Evolutionary conservation across 2,329 filamentous ascomycete species (phyloP).

Genomic region (Chlorencoelia australis): DNA sequence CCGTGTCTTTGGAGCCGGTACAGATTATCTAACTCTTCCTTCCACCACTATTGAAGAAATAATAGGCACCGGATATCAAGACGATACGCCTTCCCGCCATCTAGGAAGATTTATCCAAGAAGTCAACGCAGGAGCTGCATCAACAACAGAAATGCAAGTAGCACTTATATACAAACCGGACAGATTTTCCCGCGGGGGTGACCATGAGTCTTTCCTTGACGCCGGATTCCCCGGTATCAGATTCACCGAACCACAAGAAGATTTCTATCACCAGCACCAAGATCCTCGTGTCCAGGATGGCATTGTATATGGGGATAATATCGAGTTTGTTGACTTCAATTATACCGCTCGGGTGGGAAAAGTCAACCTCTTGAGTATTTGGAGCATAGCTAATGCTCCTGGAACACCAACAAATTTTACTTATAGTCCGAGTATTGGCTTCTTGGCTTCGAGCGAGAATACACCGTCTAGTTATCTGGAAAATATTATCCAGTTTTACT

Average conservation of each 20-base stretch:
- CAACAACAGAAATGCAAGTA: conserved; percentile 43
- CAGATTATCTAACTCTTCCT: conserved; percentile 7
- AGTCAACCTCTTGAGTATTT: conserved; percentile 44
- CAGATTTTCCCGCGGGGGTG: conserved; percentile 44
- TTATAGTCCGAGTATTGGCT: conserved; percentile 31
- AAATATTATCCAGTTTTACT: conserved; percentile 41
- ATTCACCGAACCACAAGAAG: conserved; percentile 47
- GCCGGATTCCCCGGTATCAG: conserved; percentile 40
- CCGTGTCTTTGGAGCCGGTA: conserved; percentile 39
- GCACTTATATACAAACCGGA: conserved; percentile 46
- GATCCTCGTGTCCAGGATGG: conserved; percentile 39
- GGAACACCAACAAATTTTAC: conserved; percentile 39
- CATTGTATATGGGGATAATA: conserved; percentile 42
- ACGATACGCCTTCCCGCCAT: conserved; percentile 43
- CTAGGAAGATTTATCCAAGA: conserved; percentile 45
- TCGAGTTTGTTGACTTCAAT: conserved; percentile 45
- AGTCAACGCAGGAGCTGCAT: conserved; percentile 35
- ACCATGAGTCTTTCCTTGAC: conserved; percentile 43
- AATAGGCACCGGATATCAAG: conserved; percentile 40
- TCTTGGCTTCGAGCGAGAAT: conserved; percentile 2
- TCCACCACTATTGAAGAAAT: conserved; percentile 5
- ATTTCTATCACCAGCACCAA: conserved; percentile 48
- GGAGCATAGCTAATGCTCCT: conserved; percentile 42
- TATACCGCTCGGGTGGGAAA: conserved; percentile 42
- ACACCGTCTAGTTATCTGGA: conserved; percentile 25